Percentiles rank a stretch among this genome's conserved stretches.
Evolutionary conservation across 176 grass and related monocot genomes (phyloP).

Genomic region (Chrysopogon serrulatus): DNA sequence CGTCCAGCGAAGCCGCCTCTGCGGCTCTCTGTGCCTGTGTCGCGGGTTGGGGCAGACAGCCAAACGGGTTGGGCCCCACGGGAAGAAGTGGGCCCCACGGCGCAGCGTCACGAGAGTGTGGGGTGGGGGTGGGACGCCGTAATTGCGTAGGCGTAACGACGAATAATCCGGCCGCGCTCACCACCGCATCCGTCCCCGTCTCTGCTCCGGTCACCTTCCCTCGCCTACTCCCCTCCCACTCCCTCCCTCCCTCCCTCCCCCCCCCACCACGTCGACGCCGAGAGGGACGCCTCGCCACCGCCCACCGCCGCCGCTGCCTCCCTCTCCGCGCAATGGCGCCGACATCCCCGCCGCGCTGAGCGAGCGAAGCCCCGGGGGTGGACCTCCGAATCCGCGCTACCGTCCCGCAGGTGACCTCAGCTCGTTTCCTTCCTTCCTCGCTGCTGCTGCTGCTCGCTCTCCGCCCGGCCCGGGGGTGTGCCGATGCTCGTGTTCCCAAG

Average conservation of each 20-base stretch:
- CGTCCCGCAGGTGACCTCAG: background rate
- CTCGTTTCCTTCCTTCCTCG: background rate
- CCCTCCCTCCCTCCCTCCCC: background rate
- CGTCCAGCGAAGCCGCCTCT: background rate
- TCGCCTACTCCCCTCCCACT: background rate
- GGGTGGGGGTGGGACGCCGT: background rate
- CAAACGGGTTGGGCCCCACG: background rate
- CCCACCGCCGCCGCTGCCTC: too few species aligned
- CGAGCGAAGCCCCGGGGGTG: background rate
- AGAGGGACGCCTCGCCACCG: background rate
- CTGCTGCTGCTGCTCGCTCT: background rate
- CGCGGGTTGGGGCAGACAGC: too few species aligned
- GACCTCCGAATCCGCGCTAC: background rate
- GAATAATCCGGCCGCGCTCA: constrained; percentile 1
- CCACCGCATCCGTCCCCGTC: background rate
- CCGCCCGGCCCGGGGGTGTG: background rate
- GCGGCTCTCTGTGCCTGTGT: too few species aligned
- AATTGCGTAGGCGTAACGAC: constrained; percentile 22
- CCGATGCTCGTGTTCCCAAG: background rate
- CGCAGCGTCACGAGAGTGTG: background rate
- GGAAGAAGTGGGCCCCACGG: background rate
- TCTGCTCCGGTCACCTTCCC: background rate
- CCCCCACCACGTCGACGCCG: background rate
- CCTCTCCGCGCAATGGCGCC: background rate
- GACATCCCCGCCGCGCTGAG: constrained; percentile 19